These are phyloP conservation scores for Castanospermum australe DNA, from an alignment of 306 rosid genomes.

Conservation along the genomic window DNA sequence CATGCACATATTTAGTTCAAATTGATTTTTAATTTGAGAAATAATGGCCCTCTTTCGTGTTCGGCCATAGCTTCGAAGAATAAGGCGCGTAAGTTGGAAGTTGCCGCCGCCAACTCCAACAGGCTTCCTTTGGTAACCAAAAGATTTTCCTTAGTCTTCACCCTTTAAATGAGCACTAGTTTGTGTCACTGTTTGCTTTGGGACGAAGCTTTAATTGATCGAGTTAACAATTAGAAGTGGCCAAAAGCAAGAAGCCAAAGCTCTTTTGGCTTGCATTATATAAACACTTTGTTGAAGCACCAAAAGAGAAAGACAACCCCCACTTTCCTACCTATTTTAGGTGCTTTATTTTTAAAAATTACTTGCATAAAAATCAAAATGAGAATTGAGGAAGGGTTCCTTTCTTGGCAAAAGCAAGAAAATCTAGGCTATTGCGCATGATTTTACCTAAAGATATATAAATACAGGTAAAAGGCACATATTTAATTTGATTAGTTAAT, in stretches of 20 bases:
- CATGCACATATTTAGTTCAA: not conserved
- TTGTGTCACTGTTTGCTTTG: not conserved
- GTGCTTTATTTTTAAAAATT: not conserved
- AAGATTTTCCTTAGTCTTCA: not conserved
- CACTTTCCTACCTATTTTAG: not conserved
- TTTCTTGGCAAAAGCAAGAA: not conserved
- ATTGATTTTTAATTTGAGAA: not conserved
- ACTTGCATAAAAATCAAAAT: not conserved
- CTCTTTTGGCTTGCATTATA: not conserved
- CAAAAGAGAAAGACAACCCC: not conserved
- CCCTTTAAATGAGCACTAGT: not conserved
- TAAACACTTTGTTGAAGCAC: constrained; percentile 4
- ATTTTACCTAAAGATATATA: not conserved
- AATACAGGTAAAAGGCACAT: not conserved
- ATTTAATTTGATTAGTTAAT: not conserved
- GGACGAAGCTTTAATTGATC: constrained; percentile 5
- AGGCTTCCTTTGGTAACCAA: constrained; percentile 5
- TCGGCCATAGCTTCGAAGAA: not conserved
- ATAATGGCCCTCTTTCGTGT: not conserved
- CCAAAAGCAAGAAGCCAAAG: constrained; percentile 29
- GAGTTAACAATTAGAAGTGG: constrained; percentile 19
- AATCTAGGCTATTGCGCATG: not conserved
- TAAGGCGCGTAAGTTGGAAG: not conserved
- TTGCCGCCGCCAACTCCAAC: constrained; percentile 29
- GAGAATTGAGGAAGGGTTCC: not conserved